Evolutionary conservation across 2,329 filamentous ascomycete genomes (phyloP), one percentile per base, ranked within the genome.

Genomic region (Diplodia seriata): DNA sequence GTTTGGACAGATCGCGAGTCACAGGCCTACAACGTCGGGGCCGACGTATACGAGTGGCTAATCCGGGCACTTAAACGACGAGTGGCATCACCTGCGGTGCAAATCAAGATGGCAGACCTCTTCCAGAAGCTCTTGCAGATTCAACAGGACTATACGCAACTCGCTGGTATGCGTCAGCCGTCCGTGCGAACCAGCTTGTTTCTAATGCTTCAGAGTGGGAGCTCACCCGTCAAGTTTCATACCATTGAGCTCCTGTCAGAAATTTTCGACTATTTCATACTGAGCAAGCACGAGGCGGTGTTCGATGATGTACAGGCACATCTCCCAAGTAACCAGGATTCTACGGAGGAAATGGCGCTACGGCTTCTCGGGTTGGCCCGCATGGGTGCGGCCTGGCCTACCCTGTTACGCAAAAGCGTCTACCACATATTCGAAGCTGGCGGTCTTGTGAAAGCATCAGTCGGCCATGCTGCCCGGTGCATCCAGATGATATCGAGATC

Each of bases 341-440:
- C 89, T 78, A 80, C 85, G 14, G 94, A 97, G 78, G 94, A 93
- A 0, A 94, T 98, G 72, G 92, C 93, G 0, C 86, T 97, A 70
- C 89, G 95, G 6, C 81, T 98, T 2, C 87, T 91, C 70, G 87
- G 92, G 9, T 81, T 98, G 12, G 87, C 91, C 1, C 88, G 89
- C 67, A 81, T 99, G 68, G 95, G 91, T 29, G 91, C 92, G 36
- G 82, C 84, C 62, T 98, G 94, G 92, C 89, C 93, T 69, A 97
- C 94, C 0, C 84, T 98, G 23, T 84, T 97, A 53, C 90, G 94
- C 63, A 89, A 91, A 71, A 93, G 93, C 71, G 91, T 97, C 20
- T 99, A 97, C 76, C 91, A 95, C 77, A 93, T 98, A 26, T 97
- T 98, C 73, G 95, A 98, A 77, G 93, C 91, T 0, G 91, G 94